phyloP scores from a whole-genome alignment of 1,284 basidiomycete genomes.

The Fomitopsis schrenkii region DNA sequence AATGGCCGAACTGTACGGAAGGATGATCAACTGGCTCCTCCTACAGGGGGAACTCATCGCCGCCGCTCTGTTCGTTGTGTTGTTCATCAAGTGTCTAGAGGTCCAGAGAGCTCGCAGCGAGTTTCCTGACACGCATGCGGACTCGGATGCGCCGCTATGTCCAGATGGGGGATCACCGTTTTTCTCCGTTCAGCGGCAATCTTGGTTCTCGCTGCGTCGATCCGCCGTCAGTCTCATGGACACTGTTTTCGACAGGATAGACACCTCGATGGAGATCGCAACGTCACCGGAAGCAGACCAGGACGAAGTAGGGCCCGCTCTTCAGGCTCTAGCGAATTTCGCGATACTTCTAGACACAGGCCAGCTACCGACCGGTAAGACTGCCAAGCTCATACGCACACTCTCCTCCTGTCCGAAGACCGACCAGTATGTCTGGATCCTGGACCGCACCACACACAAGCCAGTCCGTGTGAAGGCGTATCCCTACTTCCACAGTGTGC shows the following conservation, averaged over 20 bases:
- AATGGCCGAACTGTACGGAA: conserved; percentile 54
- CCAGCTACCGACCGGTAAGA: conserved; percentile 38
- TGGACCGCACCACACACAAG: conserved; percentile 22
- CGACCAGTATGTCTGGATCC: conserved; percentile 41
- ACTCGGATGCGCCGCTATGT: not conserved
- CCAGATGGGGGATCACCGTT: not conserved
- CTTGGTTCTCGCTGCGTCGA: conserved; percentile 7
- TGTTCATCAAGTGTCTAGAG: conserved; percentile 64
- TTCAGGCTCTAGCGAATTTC: conserved; percentile 61
- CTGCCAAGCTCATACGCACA: conserved; percentile 42
- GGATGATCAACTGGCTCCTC: conserved; percentile 58
- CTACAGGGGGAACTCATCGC: conserved; percentile 74
- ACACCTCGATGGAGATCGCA: conserved; percentile 4
- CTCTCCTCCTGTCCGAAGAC: conserved; percentile 49
- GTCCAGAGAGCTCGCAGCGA: conserved; percentile 18
- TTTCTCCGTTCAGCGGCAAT: not conserved
- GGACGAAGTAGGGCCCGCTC: conserved; percentile 19
- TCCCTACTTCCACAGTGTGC: conserved; percentile 53
- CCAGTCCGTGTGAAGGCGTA: conserved; percentile 41
- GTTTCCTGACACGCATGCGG: not conserved
- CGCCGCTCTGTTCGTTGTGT: conserved; percentile 62
- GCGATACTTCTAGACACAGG: conserved; percentile 47
- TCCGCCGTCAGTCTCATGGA: conserved; percentile 10
- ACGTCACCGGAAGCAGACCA: conserved; percentile 9
- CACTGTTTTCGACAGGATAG: conserved; percentile 15